Evolutionary conservation across 176 grass and related monocot genomes (phyloP).

Genomic region (Areca catechu): DNA sequence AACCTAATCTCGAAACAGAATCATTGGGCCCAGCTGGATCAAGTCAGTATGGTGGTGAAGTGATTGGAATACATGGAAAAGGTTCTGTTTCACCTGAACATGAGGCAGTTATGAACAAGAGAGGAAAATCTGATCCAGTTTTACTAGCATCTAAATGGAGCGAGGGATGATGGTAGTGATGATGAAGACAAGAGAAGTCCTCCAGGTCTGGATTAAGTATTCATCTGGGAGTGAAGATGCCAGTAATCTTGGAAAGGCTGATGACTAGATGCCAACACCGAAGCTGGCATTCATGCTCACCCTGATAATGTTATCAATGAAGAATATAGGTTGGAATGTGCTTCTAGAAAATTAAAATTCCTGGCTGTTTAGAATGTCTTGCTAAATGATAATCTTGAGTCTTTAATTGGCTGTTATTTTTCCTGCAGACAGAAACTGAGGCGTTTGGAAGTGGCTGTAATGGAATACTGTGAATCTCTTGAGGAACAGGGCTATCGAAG

Average conservation of each 20-base stretch:
- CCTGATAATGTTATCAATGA: slow-evolving; percentile 63
- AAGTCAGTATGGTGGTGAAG: slow-evolving; percentile 23
- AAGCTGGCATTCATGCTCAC: slow-evolving; percentile 27
- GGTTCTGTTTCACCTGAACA: slow-evolving; percentile 23
- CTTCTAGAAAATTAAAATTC: slow-evolving; percentile 5
- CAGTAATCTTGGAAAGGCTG: slow-evolving; percentile 37
- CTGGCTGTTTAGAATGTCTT: no score
- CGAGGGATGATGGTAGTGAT: slow-evolving; percentile 54
- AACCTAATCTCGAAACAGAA: slow-evolving; percentile 24
- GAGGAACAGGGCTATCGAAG: slow-evolving; percentile 75
- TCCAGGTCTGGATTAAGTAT: slow-evolving; percentile 66
- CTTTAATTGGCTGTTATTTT: slow-evolving; percentile 1
- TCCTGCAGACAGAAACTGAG: slow-evolving; percentile 76
- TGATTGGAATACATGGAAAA: slow-evolving; percentile 7
- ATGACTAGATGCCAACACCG: slow-evolving; percentile 33
- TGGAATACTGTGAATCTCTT: slow-evolving; percentile 87
- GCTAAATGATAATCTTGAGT: no score
- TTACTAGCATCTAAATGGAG: slow-evolving; percentile 92
- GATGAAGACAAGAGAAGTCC: slow-evolving; percentile 56
- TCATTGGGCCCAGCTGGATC: slow-evolving; percentile 12
- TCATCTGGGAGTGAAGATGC: slow-evolving; percentile 88
- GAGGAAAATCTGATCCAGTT: slow-evolving; percentile 59
- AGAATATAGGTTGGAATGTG: slow-evolving; percentile 52
- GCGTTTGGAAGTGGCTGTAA: slow-evolving; percentile 76
- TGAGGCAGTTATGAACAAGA: slow-evolving; percentile 33